phyloP scores from a whole-genome alignment of 345 rosid species.

The Fremontodendron californicum region DNA sequence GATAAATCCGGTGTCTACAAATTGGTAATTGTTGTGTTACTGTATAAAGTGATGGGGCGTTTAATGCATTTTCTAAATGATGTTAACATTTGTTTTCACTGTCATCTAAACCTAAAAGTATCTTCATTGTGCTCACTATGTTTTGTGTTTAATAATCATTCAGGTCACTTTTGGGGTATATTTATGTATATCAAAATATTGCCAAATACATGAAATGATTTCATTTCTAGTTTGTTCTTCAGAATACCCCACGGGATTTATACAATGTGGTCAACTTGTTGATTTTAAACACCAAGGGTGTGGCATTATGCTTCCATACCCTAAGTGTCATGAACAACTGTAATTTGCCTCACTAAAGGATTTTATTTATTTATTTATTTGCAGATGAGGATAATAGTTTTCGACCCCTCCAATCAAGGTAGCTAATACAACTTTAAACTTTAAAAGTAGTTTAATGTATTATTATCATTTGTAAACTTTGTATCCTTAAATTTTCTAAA shows the following conservation, averaged over 20 bases:
- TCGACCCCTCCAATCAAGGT: constrained; percentile 57
- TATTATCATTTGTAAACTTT: not conserved
- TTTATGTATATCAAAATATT: not conserved
- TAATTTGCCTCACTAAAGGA: constrained; percentile 7
- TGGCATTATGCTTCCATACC: not conserved
- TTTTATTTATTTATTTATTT: constrained; percentile 14
- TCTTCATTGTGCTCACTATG: not conserved
- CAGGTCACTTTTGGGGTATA: not conserved
- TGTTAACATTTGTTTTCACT: not conserved
- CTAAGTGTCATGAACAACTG: not conserved
- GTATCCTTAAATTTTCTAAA: constrained; percentile 5
- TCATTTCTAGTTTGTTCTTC: not conserved
- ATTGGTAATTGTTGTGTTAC: not conserved
- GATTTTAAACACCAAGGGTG: not conserved
- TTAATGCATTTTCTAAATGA: not conserved
- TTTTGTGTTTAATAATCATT: not conserved
- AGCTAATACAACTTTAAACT: not conserved
- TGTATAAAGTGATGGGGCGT: not conserved
- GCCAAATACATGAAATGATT: not conserved
- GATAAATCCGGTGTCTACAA: too few species aligned
- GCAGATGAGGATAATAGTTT: constrained; percentile 58
- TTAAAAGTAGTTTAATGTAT: not conserved
- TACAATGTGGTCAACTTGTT: not conserved
- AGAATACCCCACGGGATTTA: not conserved
- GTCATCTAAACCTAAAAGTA: not conserved